Evolutionary conservation across 176 grass and related monocot species (phyloP), one percentile per base, ranked within the genome.

Genomic region (Triticum turgidum): DNA sequence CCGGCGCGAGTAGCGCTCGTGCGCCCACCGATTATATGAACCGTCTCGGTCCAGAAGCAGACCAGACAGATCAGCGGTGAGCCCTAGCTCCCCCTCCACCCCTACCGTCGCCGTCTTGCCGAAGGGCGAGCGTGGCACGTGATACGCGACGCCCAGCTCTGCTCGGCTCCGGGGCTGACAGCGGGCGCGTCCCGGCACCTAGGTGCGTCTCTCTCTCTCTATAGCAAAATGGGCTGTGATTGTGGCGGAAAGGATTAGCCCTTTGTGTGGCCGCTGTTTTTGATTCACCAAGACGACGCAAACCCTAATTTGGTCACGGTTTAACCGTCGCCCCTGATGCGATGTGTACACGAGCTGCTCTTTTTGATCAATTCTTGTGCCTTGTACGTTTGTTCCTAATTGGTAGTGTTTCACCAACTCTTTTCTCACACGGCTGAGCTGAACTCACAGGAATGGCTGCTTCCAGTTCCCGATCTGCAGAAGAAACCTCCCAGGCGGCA

Each of bases 381-480:
- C 30, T 49, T 63, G n/a, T 11, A 11, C 3, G 13, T 25, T 5
- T 56, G 10, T 67, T 14, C 39, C 30, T 6, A 24, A 77, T 42
- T 9, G 67, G 25, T 27, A 24, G 47, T 5, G 27, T 73, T 32
- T 4, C 11, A n/a, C 18, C 20, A 30, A 18, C 12, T 2, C 7
- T 56, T 79, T 45, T 21, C 74, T 91, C 45, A 91, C 80, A 22
- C 29, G 21, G 5, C 14, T 61, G 6, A 52, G 4, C 62, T 66
- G 17, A 85, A 49, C 9, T 54, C 47, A 33, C 88, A 93, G 91
- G 85, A 45, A 69, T 84, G 61, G 9, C 49, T 87, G 52, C 67
- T 22, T 30, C 29, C 29, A 30, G 29, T 30, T 30, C 61, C 5
- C 27, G 21, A 25, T 33, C 6, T 3, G 7, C 3, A 69, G 66